Conservation (phyloP, 1,139 yeast genomes). For the Keqinozyma sinolaborantium region DNA sequence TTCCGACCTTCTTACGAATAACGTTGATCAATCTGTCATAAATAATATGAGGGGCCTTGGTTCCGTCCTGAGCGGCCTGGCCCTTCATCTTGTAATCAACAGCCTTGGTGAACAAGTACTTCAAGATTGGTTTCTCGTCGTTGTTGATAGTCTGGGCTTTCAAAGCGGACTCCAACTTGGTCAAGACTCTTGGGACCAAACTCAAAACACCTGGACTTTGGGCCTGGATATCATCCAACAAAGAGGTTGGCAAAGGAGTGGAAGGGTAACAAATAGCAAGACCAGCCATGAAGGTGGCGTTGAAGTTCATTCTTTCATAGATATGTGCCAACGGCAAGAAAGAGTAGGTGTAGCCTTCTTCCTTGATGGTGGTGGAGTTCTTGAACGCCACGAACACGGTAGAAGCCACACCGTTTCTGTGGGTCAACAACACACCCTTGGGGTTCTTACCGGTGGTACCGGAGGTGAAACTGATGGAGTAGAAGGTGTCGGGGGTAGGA, state of each 20-base stretch:
- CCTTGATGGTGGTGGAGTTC: slow-evolving; percentile 8
- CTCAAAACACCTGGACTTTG: slow-evolving; percentile 52
- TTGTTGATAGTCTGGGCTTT: slow-evolving; percentile 41
- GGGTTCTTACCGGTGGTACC: slow-evolving; percentile 72
- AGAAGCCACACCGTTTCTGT: slow-evolving; percentile 51
- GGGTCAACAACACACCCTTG: slow-evolving; percentile 68
- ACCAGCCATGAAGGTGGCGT: slow-evolving; percentile 29
- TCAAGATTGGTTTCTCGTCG: slow-evolving; percentile 30
- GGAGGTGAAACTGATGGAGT: slow-evolving; percentile 73
- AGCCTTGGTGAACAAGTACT: slow-evolving; percentile 22
- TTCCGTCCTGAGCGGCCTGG: slow-evolving; percentile 27
- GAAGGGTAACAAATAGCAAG: slow-evolving; percentile 43
- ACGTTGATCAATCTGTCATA: slow-evolving; percentile 51
- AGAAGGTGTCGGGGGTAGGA: slow-evolving; percentile 51
- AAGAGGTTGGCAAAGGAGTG: slow-evolving; percentile 38
- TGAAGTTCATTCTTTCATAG: slow-evolving; percentile 33
- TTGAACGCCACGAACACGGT: slow-evolving; percentile 22
- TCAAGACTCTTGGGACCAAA: slow-evolving; percentile 65
- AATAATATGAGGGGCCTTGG: slow-evolving; percentile 25
- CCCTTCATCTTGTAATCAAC: slow-evolving; percentile 28
- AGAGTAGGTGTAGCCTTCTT: slow-evolving; percentile 11
- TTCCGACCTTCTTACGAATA: slow-evolving; percentile 55
- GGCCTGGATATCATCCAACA: slow-evolving; percentile 54
- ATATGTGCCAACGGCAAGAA: slow-evolving; percentile 35
- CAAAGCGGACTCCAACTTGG: slow-evolving; percentile 55